A percentile compares a stretch with the other conserved stretches of the same genome.
These are phyloP conservation scores for Allantophomopsis cytisporea DNA, from an alignment of 2,329 filamentous ascomycete species.

Conservation along the genomic window DNA sequence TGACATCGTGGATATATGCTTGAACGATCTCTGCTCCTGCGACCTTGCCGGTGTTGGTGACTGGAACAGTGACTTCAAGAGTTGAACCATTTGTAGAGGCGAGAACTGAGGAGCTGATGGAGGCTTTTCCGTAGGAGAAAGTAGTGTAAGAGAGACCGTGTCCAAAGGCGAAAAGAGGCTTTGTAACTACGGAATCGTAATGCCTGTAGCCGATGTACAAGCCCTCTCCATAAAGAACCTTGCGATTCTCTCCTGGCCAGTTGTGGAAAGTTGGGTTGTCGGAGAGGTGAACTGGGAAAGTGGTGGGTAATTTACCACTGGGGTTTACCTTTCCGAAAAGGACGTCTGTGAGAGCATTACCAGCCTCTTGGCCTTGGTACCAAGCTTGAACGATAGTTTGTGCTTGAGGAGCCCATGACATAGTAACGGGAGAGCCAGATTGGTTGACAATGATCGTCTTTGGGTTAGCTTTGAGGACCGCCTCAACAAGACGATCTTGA, in stretches of 20 bases:
- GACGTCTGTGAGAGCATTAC: slow-evolving; percentile 59
- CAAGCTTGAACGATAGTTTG: slow-evolving; percentile 57
- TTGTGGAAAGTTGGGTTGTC: slow-evolving; percentile 61
- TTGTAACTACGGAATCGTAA: slow-evolving; percentile 48
- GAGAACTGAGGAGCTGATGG: slow-evolving; percentile 29
- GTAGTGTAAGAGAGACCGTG: slow-evolving; percentile 62
- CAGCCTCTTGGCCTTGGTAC: slow-evolving; percentile 59
- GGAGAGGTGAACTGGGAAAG: slow-evolving; percentile 49
- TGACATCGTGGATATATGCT: slow-evolving; percentile 34
- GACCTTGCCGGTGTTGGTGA: slow-evolving; percentile 40
- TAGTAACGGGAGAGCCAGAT: slow-evolving; percentile 52
- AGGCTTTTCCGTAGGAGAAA: slow-evolving; percentile 48
- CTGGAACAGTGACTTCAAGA: slow-evolving; percentile 28
- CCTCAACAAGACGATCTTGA: slow-evolving; percentile 50
- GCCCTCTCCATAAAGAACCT: slow-evolving; percentile 59
- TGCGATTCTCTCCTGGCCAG: slow-evolving; percentile 57
- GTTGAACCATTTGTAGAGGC: slow-evolving; percentile 19
- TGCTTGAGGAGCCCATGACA: slow-evolving; percentile 56
- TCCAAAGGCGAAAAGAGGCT: slow-evolving; percentile 57
- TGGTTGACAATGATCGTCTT: slow-evolving; percentile 57
- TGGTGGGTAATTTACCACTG: slow-evolving; percentile 48
- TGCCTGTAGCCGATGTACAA: slow-evolving; percentile 62
- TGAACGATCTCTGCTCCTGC: slow-evolving; percentile 36
- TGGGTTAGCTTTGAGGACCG: slow-evolving; percentile 47
- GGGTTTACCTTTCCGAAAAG: slow-evolving; percentile 68